Evolutionary conservation across 2,329 filamentous ascomycete genomes (phyloP), one percentile per base, ranked within the genome.

Genomic region (Phyllosticta citribraziliensis): DNA sequence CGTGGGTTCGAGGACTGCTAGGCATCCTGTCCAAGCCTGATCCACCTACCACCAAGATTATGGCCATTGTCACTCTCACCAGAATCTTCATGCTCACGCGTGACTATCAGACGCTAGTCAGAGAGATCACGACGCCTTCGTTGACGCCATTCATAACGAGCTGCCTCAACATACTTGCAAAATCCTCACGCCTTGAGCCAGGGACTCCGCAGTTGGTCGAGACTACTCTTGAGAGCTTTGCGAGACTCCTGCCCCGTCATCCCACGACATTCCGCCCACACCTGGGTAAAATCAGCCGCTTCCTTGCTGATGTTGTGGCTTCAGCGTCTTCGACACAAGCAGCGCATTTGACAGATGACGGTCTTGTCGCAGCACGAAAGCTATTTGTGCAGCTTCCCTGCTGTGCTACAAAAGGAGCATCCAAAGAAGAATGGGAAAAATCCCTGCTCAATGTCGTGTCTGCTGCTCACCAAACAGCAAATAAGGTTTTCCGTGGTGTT

Each of bases 101-200:
- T 69, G 84, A 87, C 47, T 91, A 91, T 70, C 89, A 88, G 63
- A 94, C 90, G 9, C 79, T 97, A 58, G 80, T 93, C 53, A 83
- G 93, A 67, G 92, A 97, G 71, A 89, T 97, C 63, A 92, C 89
- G 0, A 96, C 91, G 0, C 91, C 91, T 2, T 89, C 85, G 2
- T 77, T 97, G 20, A 85, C 89, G 1, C 77, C 82, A 1, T 96
- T 93, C 68, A 81, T 92, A 54, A 85, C 84, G 0, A 80, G 87
- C 2, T 91, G 88, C 67, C 74, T 96, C 53, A 85, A 87, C 67
- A 67, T 66, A 64, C 24, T 67, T 65, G 6, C 70, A 58, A 66
- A 66, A 64, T 65, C 30, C 66, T 60, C 20, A 64, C 47, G 11
- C 14, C 22, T 9, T 5, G 60, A 62, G 14, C 51, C 52, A 14